Base-by-base conservation (phyloP, 805 yeast genomes). In the Grigorovia jiainica region DNA sequence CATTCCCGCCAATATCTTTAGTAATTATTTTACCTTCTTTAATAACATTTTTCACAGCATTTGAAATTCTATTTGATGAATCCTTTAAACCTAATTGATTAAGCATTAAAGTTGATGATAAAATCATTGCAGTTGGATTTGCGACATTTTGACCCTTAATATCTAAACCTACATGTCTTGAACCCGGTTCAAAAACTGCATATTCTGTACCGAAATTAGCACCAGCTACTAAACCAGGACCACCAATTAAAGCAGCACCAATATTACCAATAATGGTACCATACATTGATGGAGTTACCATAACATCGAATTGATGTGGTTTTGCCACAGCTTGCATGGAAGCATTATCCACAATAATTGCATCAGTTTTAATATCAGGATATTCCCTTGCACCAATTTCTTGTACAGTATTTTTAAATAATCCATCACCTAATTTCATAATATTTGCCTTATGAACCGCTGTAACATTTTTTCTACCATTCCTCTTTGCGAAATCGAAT, bases 371-470 rank as follows among this genome's bases (percentile, higher is more conserved):
- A 51, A 90, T 76, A 46, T 80, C 82, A 51, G 95, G 94, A 70
- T 84, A 84, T 67, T 83, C 90, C 57, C 78, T 79, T 51, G 77
- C 82, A 61, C 87, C 89, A 52, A 92, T 79, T 54, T 82, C 82
- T 67, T 87, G 80, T 57, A 90, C 85, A 52, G 96, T 87, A 67
- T 82, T 77, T 76, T 95, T 86, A 79, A 92, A 90, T 60, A 90
- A 76, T 68, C 98, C 98, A 65, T 90, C 98, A 66, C 95, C 95
- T 63, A 87, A 78, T 73, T 90, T 90, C 98, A 90, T 90, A 62
- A 90, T 90, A 77, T 92, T 92, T 54, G 98, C 98, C 73, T 90
- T 90, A 80, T 90, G 98, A 61, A 90, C 92, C 54, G 96, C 96
- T 41, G 97, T 87, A 48, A 90, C 97, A 55, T 76, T 70, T 67